Conservation (phyloP, 2,329 filamentous ascomycete species). For the Akanthomyces lecanii region DNA sequence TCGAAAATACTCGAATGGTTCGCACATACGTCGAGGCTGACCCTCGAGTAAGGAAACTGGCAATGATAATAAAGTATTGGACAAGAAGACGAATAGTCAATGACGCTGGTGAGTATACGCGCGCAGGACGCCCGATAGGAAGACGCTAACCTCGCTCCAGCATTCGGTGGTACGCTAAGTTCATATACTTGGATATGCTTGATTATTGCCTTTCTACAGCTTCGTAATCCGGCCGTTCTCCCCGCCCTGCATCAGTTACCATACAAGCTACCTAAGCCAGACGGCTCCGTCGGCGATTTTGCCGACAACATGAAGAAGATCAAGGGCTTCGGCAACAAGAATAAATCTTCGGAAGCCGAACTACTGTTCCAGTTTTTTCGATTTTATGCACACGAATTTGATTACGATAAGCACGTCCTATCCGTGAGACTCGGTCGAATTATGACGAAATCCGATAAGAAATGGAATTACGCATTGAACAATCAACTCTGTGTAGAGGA, state of each 20-base stretch:
- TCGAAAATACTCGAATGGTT: conserved; percentile 98
- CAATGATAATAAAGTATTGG: conserved; percentile 98
- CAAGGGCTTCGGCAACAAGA: conserved; percentile 68
- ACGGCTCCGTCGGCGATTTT: conserved; percentile 70
- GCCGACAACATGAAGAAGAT: conserved; percentile 79
- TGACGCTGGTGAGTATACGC: conserved; percentile 74
- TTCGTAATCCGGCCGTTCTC: conserved; percentile 75
- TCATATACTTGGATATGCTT: conserved; percentile 99
- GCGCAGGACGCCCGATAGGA: not conserved
- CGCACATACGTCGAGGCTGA: conserved; percentile 95
- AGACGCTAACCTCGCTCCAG: conserved; percentile 42
- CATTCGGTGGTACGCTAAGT: conserved; percentile 87
- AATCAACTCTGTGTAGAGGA: conserved; percentile 93
- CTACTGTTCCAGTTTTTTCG: conserved; percentile 95
- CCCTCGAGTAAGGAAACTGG: conserved; percentile 80
- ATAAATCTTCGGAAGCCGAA: conserved; percentile 76
- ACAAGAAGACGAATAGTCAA: conserved; percentile 89
- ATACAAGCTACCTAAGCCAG: conserved; percentile 46
- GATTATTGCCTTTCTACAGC: conserved; percentile 93
- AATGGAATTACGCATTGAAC: conserved; percentile 75
- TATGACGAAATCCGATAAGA: conserved; percentile 78
- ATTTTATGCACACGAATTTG: conserved; percentile 88
- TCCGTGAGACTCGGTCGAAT: conserved; percentile 80
- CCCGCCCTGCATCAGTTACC: conserved; percentile 74
- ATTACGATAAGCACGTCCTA: conserved; percentile 79